Evolutionary conservation across 306 rosid species (phyloP), one percentile per base, ranked within the genome.

Genomic region (Trichosanthes truncata): DNA sequence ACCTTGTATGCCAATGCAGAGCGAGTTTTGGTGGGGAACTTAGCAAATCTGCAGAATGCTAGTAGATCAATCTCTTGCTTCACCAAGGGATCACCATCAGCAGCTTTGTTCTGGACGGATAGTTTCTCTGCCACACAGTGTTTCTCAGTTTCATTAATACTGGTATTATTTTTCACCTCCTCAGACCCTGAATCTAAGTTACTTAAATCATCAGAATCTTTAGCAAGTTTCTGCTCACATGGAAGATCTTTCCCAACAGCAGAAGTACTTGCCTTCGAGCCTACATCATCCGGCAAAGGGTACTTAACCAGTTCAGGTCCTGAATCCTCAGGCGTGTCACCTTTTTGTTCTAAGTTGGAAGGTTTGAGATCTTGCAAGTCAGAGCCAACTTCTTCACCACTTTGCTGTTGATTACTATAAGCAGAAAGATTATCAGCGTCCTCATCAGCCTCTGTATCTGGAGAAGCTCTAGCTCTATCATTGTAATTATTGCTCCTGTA

Each of bases 1-100:
- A 63, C 78, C 87, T 84, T 94, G 61, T 74, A 74, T 5, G 83
- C 60, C 85, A 87, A 80, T 46, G 92, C 86, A 56, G 97, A 88
- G 67, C 98, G 97, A 1, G 79, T 89, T 83, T 81, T 91, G 21
- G 98, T 92, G 76, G 98, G 98, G 63, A 91, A 91, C 91, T 91
- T 92, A 36, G 88, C 86, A 81, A 86, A 90, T 74, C 88, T 89
- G 83, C 94, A 89, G 0, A 88, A 82, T 14, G 91, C 86, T 60
- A 91, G 85, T 43, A 92, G 87, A 89, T 92, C 91, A 79, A 85
- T 79, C 48, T 79, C 82, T 80, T 3, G 86, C 78, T 80, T 80
- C 67, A 80, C 78, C 31, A 86, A 81, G 80, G 80, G 59, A 82
- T 77, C 83, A 63, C 74, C 80, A 75, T 85, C 92, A 69, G 61